Evolutionary conservation across 176 grass and related monocot genomes (phyloP).

Genomic region (Themeda triandra): DNA sequence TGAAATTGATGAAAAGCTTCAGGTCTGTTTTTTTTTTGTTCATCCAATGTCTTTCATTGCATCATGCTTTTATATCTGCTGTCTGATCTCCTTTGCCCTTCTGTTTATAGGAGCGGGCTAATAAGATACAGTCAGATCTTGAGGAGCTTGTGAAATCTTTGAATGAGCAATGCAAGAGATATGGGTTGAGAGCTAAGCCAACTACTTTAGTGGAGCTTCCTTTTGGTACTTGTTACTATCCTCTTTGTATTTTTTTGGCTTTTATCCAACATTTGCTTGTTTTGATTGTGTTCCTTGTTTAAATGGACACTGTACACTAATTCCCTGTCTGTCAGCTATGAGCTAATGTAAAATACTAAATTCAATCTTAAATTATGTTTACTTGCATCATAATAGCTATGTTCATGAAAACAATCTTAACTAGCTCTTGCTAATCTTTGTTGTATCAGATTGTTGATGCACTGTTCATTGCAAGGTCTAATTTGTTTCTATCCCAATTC

Average conservation of each 20-base stretch:
- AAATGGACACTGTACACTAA: not conserved
- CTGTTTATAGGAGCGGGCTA: conserved; percentile 63
- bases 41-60: conserved; percentile 21
- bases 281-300: not conserved
- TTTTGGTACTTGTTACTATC: conserved; percentile 69
- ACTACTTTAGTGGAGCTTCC: conserved; percentile 92
- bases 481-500: conserved; percentile 20
- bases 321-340: no score
- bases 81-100: conserved; percentile 22
- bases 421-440: not conserved
- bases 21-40: conserved; percentile 47
- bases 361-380: conserved; percentile 15
- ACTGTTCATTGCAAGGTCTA: not conserved
- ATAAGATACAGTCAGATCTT: conserved; percentile 80
- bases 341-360: no score
- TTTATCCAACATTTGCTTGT: conserved; percentile 6
- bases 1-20: conserved; percentile 58
- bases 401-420: no score
- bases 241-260: conserved; percentile 30
- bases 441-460: conserved; percentile 13
- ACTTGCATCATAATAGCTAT: conserved; percentile 6
- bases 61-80: not conserved
- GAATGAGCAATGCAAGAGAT: conserved; percentile 93
- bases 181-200: conserved; percentile 95
- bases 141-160: conserved; percentile 77